Evolutionary conservation across 371 early-diverging fungal genomes (phyloP).

Genomic region (Catenaria anguillulae): DNA sequence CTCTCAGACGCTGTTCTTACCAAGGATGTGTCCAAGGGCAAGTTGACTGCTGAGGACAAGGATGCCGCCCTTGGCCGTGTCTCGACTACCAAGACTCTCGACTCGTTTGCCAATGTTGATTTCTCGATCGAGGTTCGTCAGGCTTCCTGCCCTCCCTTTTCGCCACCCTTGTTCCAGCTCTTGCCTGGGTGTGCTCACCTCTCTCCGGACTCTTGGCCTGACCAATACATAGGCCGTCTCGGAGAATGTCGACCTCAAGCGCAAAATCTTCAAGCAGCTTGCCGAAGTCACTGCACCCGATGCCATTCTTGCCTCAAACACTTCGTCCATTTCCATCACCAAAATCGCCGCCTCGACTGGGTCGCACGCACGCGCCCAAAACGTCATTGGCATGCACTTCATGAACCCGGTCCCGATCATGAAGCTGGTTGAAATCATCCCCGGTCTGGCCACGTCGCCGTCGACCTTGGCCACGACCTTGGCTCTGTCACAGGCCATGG

Average conservation of each 20-base stretch:
- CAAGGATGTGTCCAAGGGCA: slow-evolving; percentile 80
- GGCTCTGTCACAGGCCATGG: slow-evolving; percentile 67
- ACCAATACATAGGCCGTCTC: slow-evolving; percentile 50
- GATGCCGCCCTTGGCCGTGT: slow-evolving; percentile 48
- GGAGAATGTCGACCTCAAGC: slow-evolving; percentile 78
- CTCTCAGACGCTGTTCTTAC: slow-evolving; percentile 66
- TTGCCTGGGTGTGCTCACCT: too few relatives aligned
- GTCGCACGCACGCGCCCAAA: slow-evolving; percentile 1
- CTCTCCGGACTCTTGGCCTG: too few relatives aligned
- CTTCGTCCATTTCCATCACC: slow-evolving; percentile 86
- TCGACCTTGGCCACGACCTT: slow-evolving; percentile 56
- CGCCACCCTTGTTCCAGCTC: slow-evolving; percentile 2
- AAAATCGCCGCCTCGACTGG: slow-evolving; percentile 63
- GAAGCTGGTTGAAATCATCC: slow-evolving; percentile 94
- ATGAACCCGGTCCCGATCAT: slow-evolving; percentile 96
- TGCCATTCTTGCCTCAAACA: slow-evolving; percentile 90
- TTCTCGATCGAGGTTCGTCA: slow-evolving; percentile 69
- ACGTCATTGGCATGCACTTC: slow-evolving; percentile 83
- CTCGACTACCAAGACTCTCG: slow-evolving; percentile 37
- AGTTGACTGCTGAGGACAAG: slow-evolving; percentile 63
- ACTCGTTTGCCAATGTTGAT: slow-evolving; percentile 46
- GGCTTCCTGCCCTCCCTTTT: neutral
- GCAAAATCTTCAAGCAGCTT: slow-evolving; percentile 61
- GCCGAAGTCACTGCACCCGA: slow-evolving; percentile 45
- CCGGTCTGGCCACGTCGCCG: slow-evolving; percentile 68